Evolutionary conservation across 768 basidiomycete genomes (phyloP).

Genomic region (Pholiota conissans): DNA sequence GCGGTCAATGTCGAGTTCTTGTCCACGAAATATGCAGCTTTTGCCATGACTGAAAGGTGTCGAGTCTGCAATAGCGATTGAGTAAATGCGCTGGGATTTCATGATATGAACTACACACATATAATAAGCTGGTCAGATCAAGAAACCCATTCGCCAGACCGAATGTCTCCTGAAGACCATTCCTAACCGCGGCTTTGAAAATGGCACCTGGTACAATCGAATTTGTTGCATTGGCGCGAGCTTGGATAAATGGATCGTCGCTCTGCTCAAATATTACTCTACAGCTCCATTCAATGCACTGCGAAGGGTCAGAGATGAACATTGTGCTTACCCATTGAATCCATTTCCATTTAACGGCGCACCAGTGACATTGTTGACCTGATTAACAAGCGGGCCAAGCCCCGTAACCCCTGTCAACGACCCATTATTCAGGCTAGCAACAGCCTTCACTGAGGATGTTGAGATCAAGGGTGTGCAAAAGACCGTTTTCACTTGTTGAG

Average conservation of each 20-base stretch:
- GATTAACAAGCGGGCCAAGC: constrained; percentile 24
- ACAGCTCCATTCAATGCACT: neutral
- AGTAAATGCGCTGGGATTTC: no score
- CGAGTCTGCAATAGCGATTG: constrained; percentile 36
- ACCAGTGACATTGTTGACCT: constrained; percentile 53
- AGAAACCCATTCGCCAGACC: constrained; percentile 50
- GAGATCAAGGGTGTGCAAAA: constrained; percentile 59
- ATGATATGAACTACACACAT: constrained; percentile 38
- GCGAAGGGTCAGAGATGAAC: no score
- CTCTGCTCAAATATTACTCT: constrained; percentile 45
- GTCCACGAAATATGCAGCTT: constrained; percentile 57
- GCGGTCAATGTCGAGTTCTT: constrained; percentile 38
- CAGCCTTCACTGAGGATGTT: constrained; percentile 41
- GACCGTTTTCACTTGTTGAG: constrained; percentile 45
- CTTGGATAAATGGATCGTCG: constrained; percentile 45
- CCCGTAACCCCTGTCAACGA: constrained; percentile 38
- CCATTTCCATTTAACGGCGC: constrained; percentile 41
- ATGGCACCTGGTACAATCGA: constrained; percentile 64
- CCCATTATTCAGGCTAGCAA: constrained; percentile 42
- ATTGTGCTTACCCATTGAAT: constrained; percentile 54
- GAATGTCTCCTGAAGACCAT: constrained; percentile 47
- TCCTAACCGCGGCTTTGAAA: constrained; percentile 49
- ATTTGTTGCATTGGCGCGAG: constrained; percentile 47
- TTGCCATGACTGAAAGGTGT: constrained; percentile 58
- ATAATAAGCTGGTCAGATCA: constrained; percentile 48